A percentile compares a stretch with the other conserved stretches of the same genome.
Conservation (phyloP, 2,329 filamentous ascomycete genomes). For the Hymenotorrendiella dingleyae region DNA sequence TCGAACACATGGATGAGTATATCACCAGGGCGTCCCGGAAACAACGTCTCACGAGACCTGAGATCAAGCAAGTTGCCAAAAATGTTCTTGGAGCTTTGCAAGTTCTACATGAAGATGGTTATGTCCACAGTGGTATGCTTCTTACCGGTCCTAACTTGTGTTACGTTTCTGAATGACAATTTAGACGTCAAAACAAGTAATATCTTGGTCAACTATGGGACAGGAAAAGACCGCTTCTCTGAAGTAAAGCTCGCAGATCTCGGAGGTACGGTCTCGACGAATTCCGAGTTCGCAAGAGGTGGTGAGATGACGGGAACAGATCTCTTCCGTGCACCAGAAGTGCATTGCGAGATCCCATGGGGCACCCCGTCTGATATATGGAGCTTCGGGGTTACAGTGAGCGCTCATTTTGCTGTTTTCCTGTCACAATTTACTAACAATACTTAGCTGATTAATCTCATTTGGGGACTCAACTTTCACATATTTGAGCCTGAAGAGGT, state of each 20-base stretch:
- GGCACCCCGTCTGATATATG: too few species aligned
- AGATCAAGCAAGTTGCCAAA: constrained; percentile 16
- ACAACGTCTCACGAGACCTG: constrained; percentile 5
- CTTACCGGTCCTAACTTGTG: neutral
- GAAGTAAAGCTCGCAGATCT: constrained; percentile 9
- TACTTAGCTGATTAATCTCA: constrained; percentile 17
- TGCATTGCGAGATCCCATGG: too few species aligned
- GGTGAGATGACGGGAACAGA: constrained; percentile 14
- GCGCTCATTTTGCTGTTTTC: too few species aligned
- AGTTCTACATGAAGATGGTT: constrained; percentile 15
- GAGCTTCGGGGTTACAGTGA: too few species aligned
- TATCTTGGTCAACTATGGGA: constrained; percentile 20
- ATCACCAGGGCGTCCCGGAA: constrained; percentile 8
- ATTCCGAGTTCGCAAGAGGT: constrained; percentile 13
- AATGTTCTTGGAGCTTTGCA: constrained; percentile 14
- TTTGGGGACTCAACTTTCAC: constrained; percentile 14
- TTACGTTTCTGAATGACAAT: constrained; percentile 12
- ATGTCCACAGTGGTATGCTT: constrained; percentile 18
- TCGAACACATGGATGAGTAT: constrained; percentile 15
- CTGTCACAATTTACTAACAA: constrained; percentile 6
- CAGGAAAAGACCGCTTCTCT: constrained; percentile 11
- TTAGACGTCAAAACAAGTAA: constrained; percentile 31
- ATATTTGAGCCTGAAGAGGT: constrained; percentile 20
- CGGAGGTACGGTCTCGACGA: constrained; percentile 18
- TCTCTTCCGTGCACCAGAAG: too few species aligned